These are phyloP conservation scores for Piper betle DNA, from an alignment of 164 flowering plant species.

Conservation along the genomic window DNA sequence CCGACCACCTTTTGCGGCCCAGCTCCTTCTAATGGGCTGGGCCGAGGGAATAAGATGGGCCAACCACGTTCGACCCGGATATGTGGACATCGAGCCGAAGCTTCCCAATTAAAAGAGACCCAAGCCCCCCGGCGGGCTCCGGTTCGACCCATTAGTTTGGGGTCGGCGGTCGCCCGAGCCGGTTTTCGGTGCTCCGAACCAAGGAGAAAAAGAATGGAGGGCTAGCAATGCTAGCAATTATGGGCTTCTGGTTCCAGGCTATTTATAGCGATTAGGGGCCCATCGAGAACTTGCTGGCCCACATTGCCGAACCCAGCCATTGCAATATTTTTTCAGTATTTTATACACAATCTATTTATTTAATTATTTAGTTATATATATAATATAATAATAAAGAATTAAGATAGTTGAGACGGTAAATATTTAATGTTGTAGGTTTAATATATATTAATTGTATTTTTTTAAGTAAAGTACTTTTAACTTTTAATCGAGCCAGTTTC, in stretches of 20 bases:
- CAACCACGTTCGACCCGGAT: conserved; percentile 60
- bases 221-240: conserved; percentile 77
- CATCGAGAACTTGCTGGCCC: conserved; percentile 55
- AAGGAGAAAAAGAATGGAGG: conserved; percentile 91
- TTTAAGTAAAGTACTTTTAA: too few relatives aligned
- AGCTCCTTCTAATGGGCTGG: conserved; percentile 75
- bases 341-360: not conserved
- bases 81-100: conserved; percentile 63
- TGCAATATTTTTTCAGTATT: conserved; percentile 71
- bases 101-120: conserved; percentile 45
- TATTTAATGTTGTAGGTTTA: too few relatives aligned
- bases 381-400: too few relatives aligned
- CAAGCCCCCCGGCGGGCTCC: conserved; percentile 67
- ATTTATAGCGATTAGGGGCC: conserved; percentile 74
- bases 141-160: conserved; percentile 85
- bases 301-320: conserved; percentile 86
- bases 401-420: too few relatives aligned
- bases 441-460: too few relatives aligned
- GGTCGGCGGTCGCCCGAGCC: conserved; percentile 88
- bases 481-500: too few relatives aligned
- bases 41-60: conserved; percentile 92
- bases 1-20: conserved; percentile 63
- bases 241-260: conserved; percentile 75
- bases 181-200: conserved; percentile 74
- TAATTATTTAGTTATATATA: not conserved